Evolutionary conservation across 2,329 filamentous ascomycete genomes (phyloP), one percentile per base, ranked within the genome.

Genomic region (Lasiodiplodia sp.): DNA sequence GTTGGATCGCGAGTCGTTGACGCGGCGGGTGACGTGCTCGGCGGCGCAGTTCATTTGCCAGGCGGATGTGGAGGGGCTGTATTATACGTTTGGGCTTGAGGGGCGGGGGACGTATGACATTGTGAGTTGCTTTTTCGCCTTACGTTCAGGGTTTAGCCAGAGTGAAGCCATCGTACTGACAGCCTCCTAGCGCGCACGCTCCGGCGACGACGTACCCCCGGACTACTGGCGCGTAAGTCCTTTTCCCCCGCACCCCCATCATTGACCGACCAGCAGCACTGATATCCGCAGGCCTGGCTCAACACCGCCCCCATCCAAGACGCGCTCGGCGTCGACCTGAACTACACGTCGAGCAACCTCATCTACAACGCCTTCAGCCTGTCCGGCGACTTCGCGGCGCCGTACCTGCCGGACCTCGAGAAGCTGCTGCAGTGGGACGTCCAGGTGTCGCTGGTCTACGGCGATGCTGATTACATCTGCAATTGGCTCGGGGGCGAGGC

Each of bases 301-400:
- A 88, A 86, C 73, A 83, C 87, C 70, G 79, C 82, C 3, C 83
- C 85, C 72, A 86, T 89, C 0, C 87, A 89, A 72, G 75, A 77
- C 2, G 86, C 86, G 0, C 82, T 91, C 0, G 89, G 88, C 4
- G 85, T 88, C 0, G 86, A 86, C 0, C 75, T 89, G 23, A 90
- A 90, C 75, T 89, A 83, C 79, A 86, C 86, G 2, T 75, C 78
- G 28, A 77, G 75, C 5, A 77, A 77, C 51, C 70, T 70, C 0
- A 73, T 82, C 14, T 1, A 77, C 78, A 11, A 71, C 3, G 84
- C 82, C 0, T 89, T 89, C 73, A 49, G 52, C 18, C 25, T 67
- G 2, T 57, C 65, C 18, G 65, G 65, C 18, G 65, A 67, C 73
- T 83, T 83, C 60, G 76, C 81, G 3, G 82, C 79, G 31, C 79